Base-by-base conservation (phyloP, 257 asterid species). In the Plantago major region DNA sequence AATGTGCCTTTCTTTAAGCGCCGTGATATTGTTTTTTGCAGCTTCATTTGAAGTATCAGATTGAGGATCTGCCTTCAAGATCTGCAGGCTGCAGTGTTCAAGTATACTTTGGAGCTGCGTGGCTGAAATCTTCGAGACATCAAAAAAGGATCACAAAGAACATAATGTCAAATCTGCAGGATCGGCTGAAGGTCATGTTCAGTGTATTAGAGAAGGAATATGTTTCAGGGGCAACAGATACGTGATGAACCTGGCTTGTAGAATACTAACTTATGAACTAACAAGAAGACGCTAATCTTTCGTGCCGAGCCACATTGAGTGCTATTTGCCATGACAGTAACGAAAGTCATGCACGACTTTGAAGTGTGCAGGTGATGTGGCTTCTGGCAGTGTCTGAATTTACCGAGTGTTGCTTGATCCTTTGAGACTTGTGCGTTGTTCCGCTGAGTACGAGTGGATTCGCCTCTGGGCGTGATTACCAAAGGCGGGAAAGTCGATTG, bases 41-140 rank as follows among this genome's bases (percentile, higher is more conserved):
- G 99, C 92, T 89, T 79, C 97, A 82, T 71, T 63, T 89, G 48
- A 81, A 88, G 75, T 93, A 82, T 74, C 97, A 87, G 49, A 89
- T 87, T 8, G 97, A 93, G 71, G 95, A 83, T 61, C 66, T 73
- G 45, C 78, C 97, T 7, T 76, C 88, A 54, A 83, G 82, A 79
- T 81, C 99, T 7, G 74, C 60, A 7, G 94, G 94, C 14, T 93
- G 99, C 74, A 85, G 61, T 50, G 86, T 87, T n/a, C 94, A 89
- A 71, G 99, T 85, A 3, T 59, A 79, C 56, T 80, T 76, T 11
- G 96, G 99, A 69, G 73, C 87, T 0, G 90, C 89, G 17, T 93
- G 99, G 99, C 46, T 81, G 71, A 93, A 89, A 76, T 76, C 74
- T 75, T 74, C 87, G 6, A 80, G 63, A 70, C 94, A 90, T 64